These are phyloP conservation scores for Erysimum cheiri DNA, from an alignment of 441 rosid species.

Conservation along the genomic window DNA sequence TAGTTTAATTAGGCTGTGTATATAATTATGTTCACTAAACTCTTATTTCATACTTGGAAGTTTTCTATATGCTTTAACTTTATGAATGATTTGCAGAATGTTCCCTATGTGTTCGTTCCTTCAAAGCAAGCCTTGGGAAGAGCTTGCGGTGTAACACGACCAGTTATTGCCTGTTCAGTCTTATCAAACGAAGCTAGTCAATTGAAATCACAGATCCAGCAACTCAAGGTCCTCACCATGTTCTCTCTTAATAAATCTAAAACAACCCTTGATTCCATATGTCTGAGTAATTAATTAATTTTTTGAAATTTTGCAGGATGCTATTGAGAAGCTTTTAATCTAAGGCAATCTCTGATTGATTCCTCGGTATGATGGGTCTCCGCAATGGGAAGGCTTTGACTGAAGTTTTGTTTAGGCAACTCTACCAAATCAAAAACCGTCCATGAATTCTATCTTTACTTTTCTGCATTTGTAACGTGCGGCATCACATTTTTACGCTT, in stretches of 20 bases:
- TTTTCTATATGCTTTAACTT: background rate
- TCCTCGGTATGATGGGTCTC: constrained; percentile 96
- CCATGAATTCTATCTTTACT: constrained; percentile 15
- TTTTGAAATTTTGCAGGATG: constrained; percentile 63
- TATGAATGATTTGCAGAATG: constrained; percentile 63
- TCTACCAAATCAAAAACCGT: constrained; percentile 38
- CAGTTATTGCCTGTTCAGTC: constrained; percentile 91
- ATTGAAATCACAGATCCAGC: constrained; percentile 81
- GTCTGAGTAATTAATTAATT: background rate
- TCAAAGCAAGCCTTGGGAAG: constrained; percentile 95
- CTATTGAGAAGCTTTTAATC: constrained; percentile 93
- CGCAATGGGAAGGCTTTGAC: constrained; percentile 68
- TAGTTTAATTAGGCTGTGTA: background rate
- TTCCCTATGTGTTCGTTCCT: constrained; percentile 95
- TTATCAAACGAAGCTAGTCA: constrained; percentile 88
- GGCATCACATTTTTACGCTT: background rate
- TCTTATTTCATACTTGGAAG: background rate
- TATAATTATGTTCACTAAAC: background rate
- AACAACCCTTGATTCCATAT: background rate
- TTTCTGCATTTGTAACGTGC: background rate
- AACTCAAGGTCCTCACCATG: constrained; percentile 62
- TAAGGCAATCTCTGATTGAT: constrained; percentile 31
- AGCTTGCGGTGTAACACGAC: constrained; percentile 98
- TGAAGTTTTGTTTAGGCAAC: constrained; percentile 45
- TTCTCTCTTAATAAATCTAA: background rate